Base-by-base conservation (phyloP, 768 basidiomycete genomes). In the Agaricus subrufescens region DNA sequence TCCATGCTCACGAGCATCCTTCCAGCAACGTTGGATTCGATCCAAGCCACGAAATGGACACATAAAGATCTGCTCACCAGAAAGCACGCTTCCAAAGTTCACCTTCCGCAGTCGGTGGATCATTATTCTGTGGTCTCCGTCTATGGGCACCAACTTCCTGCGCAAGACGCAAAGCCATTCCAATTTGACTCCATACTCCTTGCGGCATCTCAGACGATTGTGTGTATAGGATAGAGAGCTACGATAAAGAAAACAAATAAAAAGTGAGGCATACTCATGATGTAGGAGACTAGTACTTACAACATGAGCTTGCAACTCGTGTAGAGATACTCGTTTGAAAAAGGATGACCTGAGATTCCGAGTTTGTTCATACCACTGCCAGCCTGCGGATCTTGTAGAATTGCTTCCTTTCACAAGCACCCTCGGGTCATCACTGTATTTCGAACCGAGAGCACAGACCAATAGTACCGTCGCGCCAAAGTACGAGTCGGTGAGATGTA, bases 61-160 rank as follows among this genome's bases (percentile, higher is more conserved):
- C 27, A 30, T 3, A 23, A 34, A 14, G 12, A 15, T 31, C 19
- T 34, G 31, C 56, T 44, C 43, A 80, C 83, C 84, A 86, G 61
- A 85, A 85, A 7, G 79, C 81, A 25, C 85, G 79, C 65, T 88
- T 89, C 82, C 87, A 89, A 23, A 87, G 73, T 65, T 93, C 89
- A 53, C 85, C 79, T 60, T 91, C 86, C 5, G 73, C 69, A 10
- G 71, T 77, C 10, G 75, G 75, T 14, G 57, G 50, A 46, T 56
- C 57, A 14, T 59, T 65, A 44, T 65, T 58, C 11, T 65, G 59
- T 51, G 69, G 72, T 29, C 77, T 68, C 55, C 73, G 54, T 46
- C 66, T 67, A 67, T 93, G 91, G 1, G 82, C 86, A 29, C 91
- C 84, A 39, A 90, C 81, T 60, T 94, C 90, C 65, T 90, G 84